A percentile compares a stretch with the other conserved stretches of the same genome.
phyloP scores from a whole-genome alignment of 345 rosid species.

The Hibiscus mutabilis region DNA sequence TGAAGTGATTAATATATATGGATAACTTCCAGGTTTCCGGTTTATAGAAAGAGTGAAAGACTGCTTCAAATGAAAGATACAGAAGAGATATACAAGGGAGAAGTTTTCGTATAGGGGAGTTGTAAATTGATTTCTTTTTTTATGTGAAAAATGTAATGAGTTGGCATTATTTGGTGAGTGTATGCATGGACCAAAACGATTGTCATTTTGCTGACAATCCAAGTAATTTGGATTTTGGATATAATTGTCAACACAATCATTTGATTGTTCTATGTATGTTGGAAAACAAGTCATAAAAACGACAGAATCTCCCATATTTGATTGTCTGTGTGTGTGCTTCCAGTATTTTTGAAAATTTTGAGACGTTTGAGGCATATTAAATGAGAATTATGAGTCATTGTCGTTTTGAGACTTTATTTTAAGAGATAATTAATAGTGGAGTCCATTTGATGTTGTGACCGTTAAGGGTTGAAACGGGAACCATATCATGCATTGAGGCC shows the following conservation, averaged over 20 bases:
- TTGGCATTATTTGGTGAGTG: neutral
- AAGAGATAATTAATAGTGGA: no score
- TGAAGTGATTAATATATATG: neutral
- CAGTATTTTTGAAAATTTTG: neutral
- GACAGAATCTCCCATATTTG: neutral
- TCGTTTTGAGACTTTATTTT: no score
- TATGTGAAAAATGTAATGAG: conserved; percentile 4
- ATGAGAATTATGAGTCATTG: neutral
- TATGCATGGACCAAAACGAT: neutral
- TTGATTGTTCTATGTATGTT: no score
- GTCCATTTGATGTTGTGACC: no score
- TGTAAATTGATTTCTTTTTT: neutral
- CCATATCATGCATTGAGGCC: no score
- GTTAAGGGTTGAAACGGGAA: no score
- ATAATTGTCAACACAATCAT: neutral
- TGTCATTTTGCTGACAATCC: neutral
- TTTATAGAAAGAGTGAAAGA: neutral
- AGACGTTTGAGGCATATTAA: neutral
- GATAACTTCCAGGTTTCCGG: neutral
- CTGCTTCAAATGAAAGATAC: conserved; percentile 6
- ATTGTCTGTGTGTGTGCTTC: neutral
- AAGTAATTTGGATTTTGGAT: neutral
- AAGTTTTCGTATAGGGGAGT: neutral
- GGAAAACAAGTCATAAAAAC: neutral
- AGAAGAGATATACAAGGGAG: neutral